Conservation (phyloP, 1,284 basidiomycete genomes). For the Chalciporus sp. region DNA sequence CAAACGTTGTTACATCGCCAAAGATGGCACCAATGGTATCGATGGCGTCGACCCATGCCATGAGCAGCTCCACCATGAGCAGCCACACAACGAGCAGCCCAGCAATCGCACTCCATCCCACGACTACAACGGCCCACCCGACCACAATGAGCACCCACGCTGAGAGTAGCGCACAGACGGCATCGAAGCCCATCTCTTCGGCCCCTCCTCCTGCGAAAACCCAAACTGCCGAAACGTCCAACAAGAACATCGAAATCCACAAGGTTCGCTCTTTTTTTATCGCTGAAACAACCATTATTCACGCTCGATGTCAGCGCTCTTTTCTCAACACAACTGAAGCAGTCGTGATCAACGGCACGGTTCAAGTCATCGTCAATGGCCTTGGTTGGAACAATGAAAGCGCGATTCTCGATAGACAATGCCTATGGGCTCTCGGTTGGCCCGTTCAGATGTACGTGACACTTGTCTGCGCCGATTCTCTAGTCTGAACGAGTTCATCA, state of each 20-base stretch:
- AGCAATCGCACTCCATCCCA: not conserved
- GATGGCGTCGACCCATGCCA: not conserved
- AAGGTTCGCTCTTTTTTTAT: slow-evolving; percentile 3
- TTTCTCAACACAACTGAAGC: not conserved
- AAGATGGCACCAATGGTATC: not conserved
- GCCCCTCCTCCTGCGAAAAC: not conserved
- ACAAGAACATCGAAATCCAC: not conserved
- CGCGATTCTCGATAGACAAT: slow-evolving; percentile 45
- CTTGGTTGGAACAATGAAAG: slow-evolving; percentile 37
- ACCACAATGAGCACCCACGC: not conserved
- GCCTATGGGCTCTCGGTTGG: slow-evolving; percentile 65
- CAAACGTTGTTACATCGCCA: not conserved
- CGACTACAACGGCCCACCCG: not conserved
- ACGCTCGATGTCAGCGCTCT: slow-evolving; percentile 9
- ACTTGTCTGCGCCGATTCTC: not conserved
- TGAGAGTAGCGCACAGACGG: not conserved
- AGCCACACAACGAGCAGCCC: not conserved
- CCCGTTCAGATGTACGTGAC: slow-evolving; percentile 56
- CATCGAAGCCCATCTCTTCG: not conserved
- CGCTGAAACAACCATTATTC: not conserved
- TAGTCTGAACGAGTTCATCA: slow-evolving; percentile 8
- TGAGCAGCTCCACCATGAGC: too few species aligned
- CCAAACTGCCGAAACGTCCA: not conserved
- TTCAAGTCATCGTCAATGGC: slow-evolving; percentile 48
- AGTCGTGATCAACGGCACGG: slow-evolving; percentile 34